These are phyloP conservation scores for Selenicereus undatus DNA, from an alignment of 148 eudicot species.

Conservation along the genomic window DNA sequence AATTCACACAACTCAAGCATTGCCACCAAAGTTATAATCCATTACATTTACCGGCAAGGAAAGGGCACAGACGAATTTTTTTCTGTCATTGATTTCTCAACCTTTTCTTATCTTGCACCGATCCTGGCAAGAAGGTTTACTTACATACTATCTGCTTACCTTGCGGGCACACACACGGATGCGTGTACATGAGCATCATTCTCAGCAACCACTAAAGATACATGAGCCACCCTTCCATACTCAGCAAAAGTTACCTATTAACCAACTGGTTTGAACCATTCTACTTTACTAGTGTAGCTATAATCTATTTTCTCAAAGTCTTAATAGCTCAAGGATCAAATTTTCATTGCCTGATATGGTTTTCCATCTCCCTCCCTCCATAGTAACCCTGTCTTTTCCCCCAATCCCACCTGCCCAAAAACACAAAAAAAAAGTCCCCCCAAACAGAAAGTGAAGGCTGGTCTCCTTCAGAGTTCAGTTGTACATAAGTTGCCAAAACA, in stretches of 20 bases:
- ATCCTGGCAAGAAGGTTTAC: neutral
- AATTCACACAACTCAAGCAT: neutral
- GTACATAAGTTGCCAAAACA: too few species aligned
- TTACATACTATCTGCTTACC: neutral
- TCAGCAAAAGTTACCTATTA: neutral
- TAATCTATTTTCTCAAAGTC: neutral
- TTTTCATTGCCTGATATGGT: neutral
- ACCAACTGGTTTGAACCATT: neutral
- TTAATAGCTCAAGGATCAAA: neutral
- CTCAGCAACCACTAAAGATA: neutral
- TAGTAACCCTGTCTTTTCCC: neutral
- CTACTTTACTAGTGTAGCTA: neutral
- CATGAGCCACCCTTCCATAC: neutral
- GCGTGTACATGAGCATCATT: neutral
- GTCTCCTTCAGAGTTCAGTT: too few species aligned
- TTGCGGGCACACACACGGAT: neutral
- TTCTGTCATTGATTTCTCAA: neutral
- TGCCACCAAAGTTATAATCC: neutral
- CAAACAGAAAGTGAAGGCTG: neutral
- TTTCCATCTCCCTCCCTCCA: neutral
- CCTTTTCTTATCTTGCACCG: too few species aligned
- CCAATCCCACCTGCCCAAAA: neutral
- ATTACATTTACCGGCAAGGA: neutral
- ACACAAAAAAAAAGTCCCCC: too few species aligned
- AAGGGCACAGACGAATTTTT: neutral